Base-by-base conservation (phyloP, 164 flowering plant genomes). In the Vitis amurensis region DNA sequence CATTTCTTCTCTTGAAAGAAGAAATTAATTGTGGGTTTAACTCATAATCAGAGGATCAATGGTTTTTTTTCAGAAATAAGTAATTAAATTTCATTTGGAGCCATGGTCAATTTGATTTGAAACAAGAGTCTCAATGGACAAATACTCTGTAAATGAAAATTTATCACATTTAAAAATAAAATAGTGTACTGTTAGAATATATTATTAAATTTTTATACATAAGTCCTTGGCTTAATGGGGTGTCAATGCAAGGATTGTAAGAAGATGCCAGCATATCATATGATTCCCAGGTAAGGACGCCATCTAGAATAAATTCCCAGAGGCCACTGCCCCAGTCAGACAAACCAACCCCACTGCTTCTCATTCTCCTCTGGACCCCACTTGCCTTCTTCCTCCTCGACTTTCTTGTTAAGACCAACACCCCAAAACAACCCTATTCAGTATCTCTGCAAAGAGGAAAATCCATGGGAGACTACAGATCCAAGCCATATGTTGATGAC, bases 391-490 rank as follows among this genome's bases (percentile, higher is more conserved):
- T 23, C 55, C 59, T 70, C 64, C 16, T 58, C 1, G 11, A 64
- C 37, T 44, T 47, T 16, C 49, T 60, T 12, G 63, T 60, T 68
- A 64, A 3, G 19, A 23, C 55, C 56, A 61, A 61, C 17, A 15
- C 7, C 17, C 53, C 62, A 29, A 61, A 1, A 11, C 29, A 55
- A 51, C 19, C 64, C 5, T 53, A 52, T 62, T 68, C 29, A 53
- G 3, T 50, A 31, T 69, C 19, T 73, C 27, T 69, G 67, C 62
- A 17, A 3, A 1, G 2, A 37, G 44, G 7, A 37, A 37, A 37
- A 31, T 11, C 65, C 8, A 87, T 89, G 91, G 93, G 79, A 9
- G 88, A 87, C 53, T 80, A 64, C 74, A 76, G 88, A 81, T 82
- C 89, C 53, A 81, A 76, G 58, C 80, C 90, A 17, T 84, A 73